Conservation (phyloP, 1,284 basidiomycete genomes). For the Cerrena zonata region DNA sequence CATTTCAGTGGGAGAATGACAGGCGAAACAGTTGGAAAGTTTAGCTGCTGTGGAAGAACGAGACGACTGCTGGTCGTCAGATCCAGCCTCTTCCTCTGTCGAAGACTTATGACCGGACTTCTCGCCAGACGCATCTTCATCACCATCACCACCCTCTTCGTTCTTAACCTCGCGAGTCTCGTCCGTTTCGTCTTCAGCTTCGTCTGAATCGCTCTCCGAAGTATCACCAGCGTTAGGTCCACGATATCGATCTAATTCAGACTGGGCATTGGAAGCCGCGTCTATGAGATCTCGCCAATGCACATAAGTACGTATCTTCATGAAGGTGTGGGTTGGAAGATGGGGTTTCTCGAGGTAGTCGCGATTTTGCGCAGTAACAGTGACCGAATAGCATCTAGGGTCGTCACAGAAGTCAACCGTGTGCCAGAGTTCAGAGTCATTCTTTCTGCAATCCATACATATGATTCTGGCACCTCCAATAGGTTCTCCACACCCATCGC, state of each 20-base stretch:
- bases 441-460: conserved; percentile 22
- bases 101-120: too few relatives aligned
- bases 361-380: conserved; percentile 1
- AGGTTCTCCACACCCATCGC: conserved; percentile 17
- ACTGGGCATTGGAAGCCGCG: conserved; percentile 7
- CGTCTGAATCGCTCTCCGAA: neutral
- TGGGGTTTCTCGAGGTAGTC: conserved; percentile 19
- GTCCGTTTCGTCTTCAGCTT: neutral
- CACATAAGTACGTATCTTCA: conserved; percentile 21
- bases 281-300: neutral
- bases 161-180: neutral
- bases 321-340: conserved; percentile 24
- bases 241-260: neutral
- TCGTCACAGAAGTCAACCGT: conserved; percentile 16
- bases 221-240: too few relatives aligned
- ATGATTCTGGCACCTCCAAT: conserved; percentile 20
- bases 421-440: conserved; percentile 3
- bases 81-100: conserved; percentile 5
- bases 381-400: conserved; percentile 11
- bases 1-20: conserved; percentile 9
- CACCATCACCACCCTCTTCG: neutral
- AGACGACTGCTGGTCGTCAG: neutral
- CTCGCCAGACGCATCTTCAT: neutral
- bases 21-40: conserved; percentile 11
- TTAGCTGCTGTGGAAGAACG: neutral